Evolutionary conservation across 257 asterid species (phyloP).

Genomic region (Coffea eugenioides): DNA sequence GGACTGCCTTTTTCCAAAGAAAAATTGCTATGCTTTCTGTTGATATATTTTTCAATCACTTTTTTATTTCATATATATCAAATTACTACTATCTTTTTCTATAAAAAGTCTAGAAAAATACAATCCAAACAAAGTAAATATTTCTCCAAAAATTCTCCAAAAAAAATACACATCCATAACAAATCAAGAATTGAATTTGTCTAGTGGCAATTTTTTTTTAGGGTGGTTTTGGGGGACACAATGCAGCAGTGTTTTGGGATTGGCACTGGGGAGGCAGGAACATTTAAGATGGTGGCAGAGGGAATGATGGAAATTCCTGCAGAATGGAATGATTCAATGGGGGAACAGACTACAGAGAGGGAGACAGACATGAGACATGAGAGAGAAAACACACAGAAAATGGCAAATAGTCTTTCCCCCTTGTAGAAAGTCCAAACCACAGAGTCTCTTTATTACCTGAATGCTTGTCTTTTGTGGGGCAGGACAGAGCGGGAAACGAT

Average conservation of each 20-base stretch:
- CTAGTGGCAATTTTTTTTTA: no score
- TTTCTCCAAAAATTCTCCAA: no score
- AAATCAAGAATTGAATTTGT: no score
- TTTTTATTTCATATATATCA: no score
- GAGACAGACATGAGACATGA: neutral
- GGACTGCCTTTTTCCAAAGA: no score
- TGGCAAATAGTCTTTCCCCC: neutral
- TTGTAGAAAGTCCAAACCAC: conserved; percentile 3
- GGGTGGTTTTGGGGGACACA: neutral
- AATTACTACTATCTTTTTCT: no score
- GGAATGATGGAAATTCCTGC: conserved; percentile 40
- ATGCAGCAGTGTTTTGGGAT: conserved; percentile 16
- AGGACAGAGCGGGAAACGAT: neutral
- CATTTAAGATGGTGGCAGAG: conserved; percentile 1
- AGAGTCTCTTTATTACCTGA: neutral
- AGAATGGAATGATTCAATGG: conserved; percentile 31
- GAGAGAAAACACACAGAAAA: neutral
- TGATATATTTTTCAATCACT: no score
- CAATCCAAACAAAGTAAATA: no score
- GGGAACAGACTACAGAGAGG: neutral
- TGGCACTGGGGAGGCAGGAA: conserved; percentile 5
- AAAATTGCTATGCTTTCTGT: no score
- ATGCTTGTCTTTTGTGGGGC: conserved; percentile 8
- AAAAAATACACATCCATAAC: no score
- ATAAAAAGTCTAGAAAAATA: no score